Conservation (phyloP, 2,329 filamentous ascomycete species). For the Diaporthe citrichinensis region DNA sequence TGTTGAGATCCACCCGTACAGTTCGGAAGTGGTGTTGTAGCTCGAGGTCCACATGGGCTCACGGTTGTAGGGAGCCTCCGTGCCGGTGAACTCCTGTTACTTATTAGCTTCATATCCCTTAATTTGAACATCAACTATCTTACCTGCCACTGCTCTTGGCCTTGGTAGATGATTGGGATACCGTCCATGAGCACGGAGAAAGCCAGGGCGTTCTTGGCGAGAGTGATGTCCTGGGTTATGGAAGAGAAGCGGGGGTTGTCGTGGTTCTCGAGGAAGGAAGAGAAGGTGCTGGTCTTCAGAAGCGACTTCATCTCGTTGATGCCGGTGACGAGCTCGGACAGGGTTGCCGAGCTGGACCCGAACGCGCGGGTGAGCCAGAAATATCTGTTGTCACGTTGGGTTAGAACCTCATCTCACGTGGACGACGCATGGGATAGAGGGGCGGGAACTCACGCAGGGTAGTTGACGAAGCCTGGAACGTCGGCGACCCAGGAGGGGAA, state of each 20-base stretch:
- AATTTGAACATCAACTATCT: no score
- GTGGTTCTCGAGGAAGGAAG: conserved; percentile 68
- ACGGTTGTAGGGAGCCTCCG: conserved; percentile 64
- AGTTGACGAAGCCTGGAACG: conserved; percentile 67
- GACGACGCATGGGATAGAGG: conserved; percentile 48
- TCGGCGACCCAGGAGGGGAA: conserved; percentile 64
- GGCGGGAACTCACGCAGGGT: conserved; percentile 58
- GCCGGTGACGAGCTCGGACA: conserved; percentile 49
- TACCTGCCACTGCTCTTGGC: conserved; percentile 76
- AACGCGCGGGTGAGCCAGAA: conserved; percentile 30
- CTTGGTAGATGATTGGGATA: conserved; percentile 76
- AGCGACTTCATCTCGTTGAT: conserved; percentile 41
- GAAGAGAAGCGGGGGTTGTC: conserved; percentile 60
- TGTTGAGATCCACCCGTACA: conserved; percentile 63
- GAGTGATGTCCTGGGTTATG: background rate
- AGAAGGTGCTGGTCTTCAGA: conserved; percentile 51
- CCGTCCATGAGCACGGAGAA: conserved; percentile 56
- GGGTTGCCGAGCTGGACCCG: conserved; percentile 44
- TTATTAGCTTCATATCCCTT: no score
- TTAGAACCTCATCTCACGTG: conserved; percentile 5
- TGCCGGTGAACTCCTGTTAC: conserved; percentile 52
- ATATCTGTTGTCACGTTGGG: background rate
- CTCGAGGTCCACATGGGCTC: conserved; percentile 70
- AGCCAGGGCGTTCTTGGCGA: conserved; percentile 28
- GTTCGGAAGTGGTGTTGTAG: conserved; percentile 60